A percentile compares a stretch with the other conserved stretches of the same genome.
Evolutionary conservation across 2,329 filamentous ascomycete species (phyloP).

Genomic region (Hypomyces perniciosus): DNA sequence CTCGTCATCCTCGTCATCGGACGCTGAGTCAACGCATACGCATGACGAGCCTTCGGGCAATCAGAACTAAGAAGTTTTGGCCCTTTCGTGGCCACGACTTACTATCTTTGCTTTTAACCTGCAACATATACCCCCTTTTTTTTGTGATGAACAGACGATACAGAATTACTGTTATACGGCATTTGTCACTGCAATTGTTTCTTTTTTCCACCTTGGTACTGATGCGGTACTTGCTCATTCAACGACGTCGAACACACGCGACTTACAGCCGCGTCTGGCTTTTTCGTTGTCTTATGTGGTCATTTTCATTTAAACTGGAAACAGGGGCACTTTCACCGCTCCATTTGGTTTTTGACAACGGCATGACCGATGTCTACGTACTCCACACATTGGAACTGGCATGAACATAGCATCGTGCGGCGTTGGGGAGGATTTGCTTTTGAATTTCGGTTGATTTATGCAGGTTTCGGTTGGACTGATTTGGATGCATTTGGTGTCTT

Average conservation of each 20-base stretch:
- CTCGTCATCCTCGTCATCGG: conserved; percentile 25
- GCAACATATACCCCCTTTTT: background rate
- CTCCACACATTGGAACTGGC: conserved; percentile 19
- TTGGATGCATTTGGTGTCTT: conserved; percentile 3
- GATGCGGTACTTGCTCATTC: background rate
- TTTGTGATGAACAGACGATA: conserved; percentile 1
- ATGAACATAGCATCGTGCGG: conserved; percentile 29
- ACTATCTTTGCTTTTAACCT: background rate
- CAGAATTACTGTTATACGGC: no score
- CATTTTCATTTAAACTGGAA: conserved; percentile 1
- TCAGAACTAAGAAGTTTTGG: background rate
- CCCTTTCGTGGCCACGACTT: background rate
- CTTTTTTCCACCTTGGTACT: no score
- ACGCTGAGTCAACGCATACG: conserved; percentile 20
- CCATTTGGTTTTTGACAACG: conserved; percentile 13
- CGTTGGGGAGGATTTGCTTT: conserved; percentile 24
- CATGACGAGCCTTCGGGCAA: conserved; percentile 3
- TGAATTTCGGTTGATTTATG: background rate
- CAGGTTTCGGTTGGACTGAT: background rate
- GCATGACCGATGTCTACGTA: conserved; percentile 19
- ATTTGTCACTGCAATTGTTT: no score
- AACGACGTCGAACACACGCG: background rate
- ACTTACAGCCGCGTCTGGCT: background rate
- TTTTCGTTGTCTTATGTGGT: background rate
- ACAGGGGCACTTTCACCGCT: conserved; percentile 5